Percentiles rank a stretch among this genome's conserved stretches.
These are phyloP conservation scores for Carex kokanica DNA, from an alignment of 176 grass and related monocot species.

Conservation along the genomic window DNA sequence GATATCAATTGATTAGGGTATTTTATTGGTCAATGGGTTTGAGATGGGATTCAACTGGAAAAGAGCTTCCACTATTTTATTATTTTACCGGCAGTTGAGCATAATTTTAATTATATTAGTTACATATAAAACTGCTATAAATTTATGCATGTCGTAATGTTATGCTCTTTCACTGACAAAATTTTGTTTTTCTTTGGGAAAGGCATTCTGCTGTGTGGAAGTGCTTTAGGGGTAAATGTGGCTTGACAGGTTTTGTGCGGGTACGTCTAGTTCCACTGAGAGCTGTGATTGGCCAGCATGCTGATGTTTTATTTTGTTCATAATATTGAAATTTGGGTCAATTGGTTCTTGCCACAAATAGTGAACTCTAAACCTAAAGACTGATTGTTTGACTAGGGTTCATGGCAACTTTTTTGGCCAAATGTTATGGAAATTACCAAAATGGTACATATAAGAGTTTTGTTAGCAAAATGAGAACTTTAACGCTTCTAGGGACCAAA, in stretches of 20 bases:
- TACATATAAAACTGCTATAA: conserved; percentile 10
- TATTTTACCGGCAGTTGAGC: conserved; percentile 45
- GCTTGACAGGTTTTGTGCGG: conserved; percentile 53
- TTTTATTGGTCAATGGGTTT: conserved; percentile 42
- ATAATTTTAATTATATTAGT: conserved; percentile 21
- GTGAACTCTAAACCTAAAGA: neutral
- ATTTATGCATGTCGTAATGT: neutral
- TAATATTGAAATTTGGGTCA: neutral
- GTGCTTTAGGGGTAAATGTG: conserved; percentile 81
- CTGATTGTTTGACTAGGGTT: neutral
- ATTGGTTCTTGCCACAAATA: neutral
- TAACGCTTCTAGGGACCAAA: neutral
- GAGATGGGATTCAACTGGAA: conserved; percentile 49
- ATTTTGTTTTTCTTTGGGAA: conserved; percentile 29
- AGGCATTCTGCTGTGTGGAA: conserved; percentile 51
- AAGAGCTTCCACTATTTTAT: conserved; percentile 36
- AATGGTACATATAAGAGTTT: conserved; percentile 16
- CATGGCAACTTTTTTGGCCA: neutral
- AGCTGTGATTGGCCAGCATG: neutral
- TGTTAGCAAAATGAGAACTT: neutral
- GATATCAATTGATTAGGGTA: neutral
- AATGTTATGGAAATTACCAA: conserved; percentile 12
- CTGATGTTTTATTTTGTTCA: neutral
- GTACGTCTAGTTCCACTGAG: conserved; percentile 31
- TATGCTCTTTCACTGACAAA: neutral